phyloP scores from a whole-genome alignment of 306 rosid genomes.

The Morella rubra region DNA sequence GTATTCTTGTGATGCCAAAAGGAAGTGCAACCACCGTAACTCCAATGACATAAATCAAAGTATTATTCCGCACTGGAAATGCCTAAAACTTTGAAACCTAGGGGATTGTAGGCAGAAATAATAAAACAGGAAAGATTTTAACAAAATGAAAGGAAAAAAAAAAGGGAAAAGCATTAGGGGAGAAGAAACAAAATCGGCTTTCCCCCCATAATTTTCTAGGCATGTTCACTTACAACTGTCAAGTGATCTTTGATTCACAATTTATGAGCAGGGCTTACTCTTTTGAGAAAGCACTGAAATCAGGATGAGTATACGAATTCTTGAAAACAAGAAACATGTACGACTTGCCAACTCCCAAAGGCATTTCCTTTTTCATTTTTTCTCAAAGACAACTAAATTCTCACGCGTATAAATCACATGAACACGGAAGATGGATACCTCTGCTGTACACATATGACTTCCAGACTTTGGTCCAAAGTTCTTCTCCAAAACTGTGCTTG shows the following conservation, averaged over 20 bases:
- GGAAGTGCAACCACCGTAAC: no score
- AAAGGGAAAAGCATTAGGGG: not conserved
- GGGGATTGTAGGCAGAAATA: not conserved
- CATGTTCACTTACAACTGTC: not conserved
- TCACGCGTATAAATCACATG: not conserved
- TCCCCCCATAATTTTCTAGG: not conserved
- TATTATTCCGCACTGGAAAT: not conserved
- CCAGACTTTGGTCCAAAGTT: slow-evolving; percentile 49
- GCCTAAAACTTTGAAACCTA: not conserved
- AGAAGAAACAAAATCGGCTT: not conserved
- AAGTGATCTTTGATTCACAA: slow-evolving; percentile 1
- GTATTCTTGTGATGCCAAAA: not conserved
- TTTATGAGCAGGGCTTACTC: not conserved
- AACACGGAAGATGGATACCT: slow-evolving; percentile 48
- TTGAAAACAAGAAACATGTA: slow-evolving; percentile 5
- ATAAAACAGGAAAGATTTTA: not conserved
- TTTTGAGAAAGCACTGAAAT: not conserved
- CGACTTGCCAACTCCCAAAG: slow-evolving; percentile 8
- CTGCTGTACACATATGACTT: slow-evolving; percentile 37
- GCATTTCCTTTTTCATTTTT: not conserved
- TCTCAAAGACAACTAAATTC: not conserved
- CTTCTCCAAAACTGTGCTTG: slow-evolving; percentile 54
- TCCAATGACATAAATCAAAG: not conserved
- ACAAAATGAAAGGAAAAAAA: no score
- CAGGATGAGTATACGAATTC: not conserved